These are phyloP conservation scores for Penicillium dipodomyicola DNA, from an alignment of 495 filamentous ascomycete species.

Conservation along the genomic window DNA sequence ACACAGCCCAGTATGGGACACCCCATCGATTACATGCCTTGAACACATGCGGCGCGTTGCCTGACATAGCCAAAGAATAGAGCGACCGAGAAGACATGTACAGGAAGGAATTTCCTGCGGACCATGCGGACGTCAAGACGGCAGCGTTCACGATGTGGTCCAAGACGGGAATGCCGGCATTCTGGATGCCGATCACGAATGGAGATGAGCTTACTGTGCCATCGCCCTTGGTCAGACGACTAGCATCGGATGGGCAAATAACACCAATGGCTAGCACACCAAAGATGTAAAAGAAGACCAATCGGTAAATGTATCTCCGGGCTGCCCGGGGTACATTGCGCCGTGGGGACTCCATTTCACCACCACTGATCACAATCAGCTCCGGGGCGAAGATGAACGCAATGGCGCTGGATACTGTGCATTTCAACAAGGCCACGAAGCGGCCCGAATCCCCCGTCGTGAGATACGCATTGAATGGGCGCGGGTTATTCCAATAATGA, in stretches of 20 bases:
- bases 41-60: conserved; percentile 49
- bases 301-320: conserved; percentile 80
- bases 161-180: conserved; percentile 63
- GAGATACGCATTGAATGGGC: conserved; percentile 55
- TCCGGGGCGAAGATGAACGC: conserved; percentile 58
- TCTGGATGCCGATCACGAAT: conserved; percentile 58
- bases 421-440: conserved; percentile 44
- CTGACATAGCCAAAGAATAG: conserved; percentile 54
- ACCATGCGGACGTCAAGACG: conserved; percentile 67
- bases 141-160: conserved; percentile 76
- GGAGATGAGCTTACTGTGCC: conserved; percentile 52
- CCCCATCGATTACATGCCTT: conserved; percentile 48
- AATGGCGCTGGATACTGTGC: conserved; percentile 50
- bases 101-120: conserved; percentile 74
- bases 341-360: conserved; percentile 73
- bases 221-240: conserved; percentile 50
- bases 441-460: conserved; percentile 36
- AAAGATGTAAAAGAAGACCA: conserved; percentile 76
- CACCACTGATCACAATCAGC: conserved; percentile 54
- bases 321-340: conserved; percentile 75
- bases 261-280: conserved; percentile 58
- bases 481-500: conserved; percentile 68
- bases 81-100: conserved; percentile 75
- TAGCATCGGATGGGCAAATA: conserved; percentile 51
- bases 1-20: conserved; percentile 48